Percentiles rank a stretch among this genome's conserved stretches.
phyloP scores from a whole-genome alignment of 805 yeast genomes.

The Ogataea parapolymorpha region DNA sequence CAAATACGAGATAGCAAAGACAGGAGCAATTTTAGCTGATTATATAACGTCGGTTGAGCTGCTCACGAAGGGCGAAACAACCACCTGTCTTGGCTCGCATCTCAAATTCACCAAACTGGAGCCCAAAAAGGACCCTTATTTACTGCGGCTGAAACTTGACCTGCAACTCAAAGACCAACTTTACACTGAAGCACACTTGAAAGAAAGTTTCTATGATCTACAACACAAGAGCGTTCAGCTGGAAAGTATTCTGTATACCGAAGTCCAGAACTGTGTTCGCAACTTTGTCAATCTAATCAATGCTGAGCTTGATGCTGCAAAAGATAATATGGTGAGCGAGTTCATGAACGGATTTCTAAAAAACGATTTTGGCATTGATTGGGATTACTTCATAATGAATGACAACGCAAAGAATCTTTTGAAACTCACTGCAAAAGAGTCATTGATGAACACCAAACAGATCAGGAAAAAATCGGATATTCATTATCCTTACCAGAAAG shows the following conservation, averaged over 20 bases:
- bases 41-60: slow-evolving; percentile 44
- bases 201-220: slow-evolving; percentile 61
- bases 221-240: slow-evolving; percentile 64
- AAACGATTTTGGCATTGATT: slow-evolving; percentile 62
- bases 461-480: slow-evolving; percentile 49
- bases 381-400: slow-evolving; percentile 62
- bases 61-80: slow-evolving; percentile 36
- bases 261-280: slow-evolving; percentile 55
- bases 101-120: slow-evolving; percentile 24
- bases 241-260: slow-evolving; percentile 59
- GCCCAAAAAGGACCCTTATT: slow-evolving; percentile 54
- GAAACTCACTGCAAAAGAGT: slow-evolving; percentile 33
- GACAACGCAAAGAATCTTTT: slow-evolving; percentile 41
- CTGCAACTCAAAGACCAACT: slow-evolving; percentile 63
- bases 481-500: slow-evolving; percentile 51
- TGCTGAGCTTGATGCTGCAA: slow-evolving; percentile 45
- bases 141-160: slow-evolving; percentile 58
- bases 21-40: slow-evolving; percentile 53
- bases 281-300: slow-evolving; percentile 50
- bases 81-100: slow-evolving; percentile 30
- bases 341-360: slow-evolving; percentile 47
- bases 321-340: slow-evolving; percentile 52
- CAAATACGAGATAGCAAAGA: slow-evolving; percentile 56
- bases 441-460: slow-evolving; percentile 31
- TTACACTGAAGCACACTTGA: slow-evolving; percentile 60